Percentiles rank a stretch among this genome's conserved stretches.
Evolutionary conservation across 1,284 basidiomycete genomes (phyloP).

Genomic region (Xanthoconium separans): DNA sequence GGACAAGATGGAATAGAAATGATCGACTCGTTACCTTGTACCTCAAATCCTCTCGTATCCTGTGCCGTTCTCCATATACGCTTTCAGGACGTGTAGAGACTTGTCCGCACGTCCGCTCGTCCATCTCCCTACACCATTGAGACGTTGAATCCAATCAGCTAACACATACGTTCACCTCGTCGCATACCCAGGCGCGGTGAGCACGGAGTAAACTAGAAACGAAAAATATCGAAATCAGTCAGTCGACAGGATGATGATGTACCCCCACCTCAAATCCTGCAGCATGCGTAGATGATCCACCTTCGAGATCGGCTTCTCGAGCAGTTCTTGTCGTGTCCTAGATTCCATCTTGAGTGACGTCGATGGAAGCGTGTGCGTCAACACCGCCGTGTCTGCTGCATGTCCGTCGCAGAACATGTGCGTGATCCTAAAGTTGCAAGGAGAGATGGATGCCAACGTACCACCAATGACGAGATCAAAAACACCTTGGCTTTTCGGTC

Average conservation of each 20-base stretch:
- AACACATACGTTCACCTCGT: constrained; percentile 55
- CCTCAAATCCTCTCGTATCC: constrained; percentile 91
- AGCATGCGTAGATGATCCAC: constrained; percentile 89
- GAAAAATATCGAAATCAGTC: no score
- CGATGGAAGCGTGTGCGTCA: constrained; percentile 70
- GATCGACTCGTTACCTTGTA: constrained; percentile 61
- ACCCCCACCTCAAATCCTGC: constrained; percentile 81
- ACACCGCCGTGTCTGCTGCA: constrained; percentile 87
- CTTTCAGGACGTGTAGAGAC: constrained; percentile 62
- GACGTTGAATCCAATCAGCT: background rate
- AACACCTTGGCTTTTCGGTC: constrained; percentile 69
- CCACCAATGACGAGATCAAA: constrained; percentile 94
- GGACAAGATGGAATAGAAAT: no score
- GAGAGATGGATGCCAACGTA: constrained; percentile 25
- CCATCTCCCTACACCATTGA: constrained; percentile 60
- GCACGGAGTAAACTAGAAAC: constrained; percentile 71
- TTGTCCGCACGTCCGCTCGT: constrained; percentile 78
- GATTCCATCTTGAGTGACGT: constrained; percentile 50
- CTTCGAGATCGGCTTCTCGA: constrained; percentile 86
- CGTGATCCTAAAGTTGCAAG: background rate
- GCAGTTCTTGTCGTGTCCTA: constrained; percentile 59
- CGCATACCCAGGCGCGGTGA: constrained; percentile 84
- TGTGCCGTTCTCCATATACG: constrained; percentile 88
- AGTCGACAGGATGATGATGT: no score
- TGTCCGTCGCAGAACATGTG: background rate